Evolutionary conservation across 208 protist species (phyloP).

Genomic region (Porcisia hertigi): DNA sequence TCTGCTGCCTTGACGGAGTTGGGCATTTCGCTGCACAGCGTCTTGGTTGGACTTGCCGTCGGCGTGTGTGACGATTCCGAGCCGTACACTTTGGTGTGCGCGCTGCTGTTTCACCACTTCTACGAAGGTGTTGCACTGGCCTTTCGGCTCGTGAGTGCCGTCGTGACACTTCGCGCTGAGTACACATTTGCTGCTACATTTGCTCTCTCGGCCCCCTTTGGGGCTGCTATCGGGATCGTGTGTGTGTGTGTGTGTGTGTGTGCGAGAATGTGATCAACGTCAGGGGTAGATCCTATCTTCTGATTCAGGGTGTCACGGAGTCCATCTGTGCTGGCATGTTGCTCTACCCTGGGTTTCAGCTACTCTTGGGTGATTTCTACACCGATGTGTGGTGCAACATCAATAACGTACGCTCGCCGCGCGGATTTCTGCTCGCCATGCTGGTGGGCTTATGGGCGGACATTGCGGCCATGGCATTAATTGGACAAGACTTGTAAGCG

Average conservation of each 20-base stretch:
- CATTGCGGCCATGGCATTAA: slow-evolving; percentile 38
- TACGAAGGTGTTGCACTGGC: slow-evolving; percentile 72
- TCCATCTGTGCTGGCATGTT: slow-evolving; percentile 64
- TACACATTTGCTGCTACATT: slow-evolving; percentile 44
- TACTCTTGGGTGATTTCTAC: slow-evolving; percentile 66
- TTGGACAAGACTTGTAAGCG: slow-evolving; percentile 34
- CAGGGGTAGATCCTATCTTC: slow-evolving; percentile 37
- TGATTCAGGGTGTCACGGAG: slow-evolving; percentile 49
- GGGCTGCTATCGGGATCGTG: slow-evolving; percentile 34
- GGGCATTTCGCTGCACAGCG: slow-evolving; percentile 63
- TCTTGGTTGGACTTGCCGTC: slow-evolving; percentile 67
- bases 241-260: slow-evolving; percentile 30
- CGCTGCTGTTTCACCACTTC: slow-evolving; percentile 72
- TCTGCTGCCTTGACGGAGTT: slow-evolving; percentile 59
- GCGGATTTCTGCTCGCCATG: slow-evolving; percentile 34
- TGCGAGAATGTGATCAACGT: slow-evolving; percentile 28
- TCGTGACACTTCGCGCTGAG: slow-evolving; percentile 36
- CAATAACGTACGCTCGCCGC: slow-evolving; percentile 10
- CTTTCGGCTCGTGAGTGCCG: slow-evolving; percentile 50
- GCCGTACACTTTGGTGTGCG: slow-evolving; percentile 43
- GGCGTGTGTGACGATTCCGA: slow-evolving; percentile 49
- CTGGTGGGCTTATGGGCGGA: slow-evolving; percentile 43
- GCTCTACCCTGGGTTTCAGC: slow-evolving; percentile 59
- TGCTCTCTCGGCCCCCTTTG: slow-evolving; percentile 56
- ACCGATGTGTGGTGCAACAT: slow-evolving; percentile 28